phyloP scores from a whole-genome alignment of 345 rosid species.

The Euphorbia pulcherrima region DNA sequence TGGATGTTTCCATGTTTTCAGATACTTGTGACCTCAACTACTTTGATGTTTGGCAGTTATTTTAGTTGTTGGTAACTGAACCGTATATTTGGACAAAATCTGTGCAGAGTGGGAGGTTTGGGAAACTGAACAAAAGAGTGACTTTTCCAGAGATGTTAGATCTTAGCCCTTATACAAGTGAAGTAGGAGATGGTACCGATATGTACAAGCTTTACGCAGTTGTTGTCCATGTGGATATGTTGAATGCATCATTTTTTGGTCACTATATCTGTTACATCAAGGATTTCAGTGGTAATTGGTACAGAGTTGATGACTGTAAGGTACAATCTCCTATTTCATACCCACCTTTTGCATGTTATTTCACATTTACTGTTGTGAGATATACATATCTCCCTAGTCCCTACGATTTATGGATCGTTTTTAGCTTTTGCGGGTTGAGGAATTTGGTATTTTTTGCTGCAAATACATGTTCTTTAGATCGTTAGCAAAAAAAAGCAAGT shows the following conservation, averaged over 20 bases:
- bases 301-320: constrained; percentile 82
- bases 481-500: neutral
- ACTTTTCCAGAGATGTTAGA: constrained; percentile 77
- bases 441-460: neutral
- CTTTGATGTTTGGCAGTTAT: constrained; percentile 3
- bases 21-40: constrained; percentile 1
- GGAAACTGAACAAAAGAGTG: constrained; percentile 93
- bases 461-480: neutral
- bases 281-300: constrained; percentile 82
- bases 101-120: constrained; percentile 91
- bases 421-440: no score
- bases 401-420: no score
- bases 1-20: neutral
- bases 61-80: neutral
- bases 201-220: constrained; percentile 83
- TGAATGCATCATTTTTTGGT: constrained; percentile 95
- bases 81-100: constrained; percentile 12
- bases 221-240: constrained; percentile 93
- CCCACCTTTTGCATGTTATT: neutral
- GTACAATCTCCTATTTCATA: constrained; percentile 32
- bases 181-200: constrained; percentile 64
- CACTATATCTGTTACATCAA: constrained; percentile 89
- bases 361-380: neutral
- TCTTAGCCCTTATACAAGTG: constrained; percentile 81
- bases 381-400: no score